Evolutionary conservation across 352 stramenopile species (phyloP), one percentile per base, ranked within the genome.

Genomic region (Phytopythium helicoides): DNA sequence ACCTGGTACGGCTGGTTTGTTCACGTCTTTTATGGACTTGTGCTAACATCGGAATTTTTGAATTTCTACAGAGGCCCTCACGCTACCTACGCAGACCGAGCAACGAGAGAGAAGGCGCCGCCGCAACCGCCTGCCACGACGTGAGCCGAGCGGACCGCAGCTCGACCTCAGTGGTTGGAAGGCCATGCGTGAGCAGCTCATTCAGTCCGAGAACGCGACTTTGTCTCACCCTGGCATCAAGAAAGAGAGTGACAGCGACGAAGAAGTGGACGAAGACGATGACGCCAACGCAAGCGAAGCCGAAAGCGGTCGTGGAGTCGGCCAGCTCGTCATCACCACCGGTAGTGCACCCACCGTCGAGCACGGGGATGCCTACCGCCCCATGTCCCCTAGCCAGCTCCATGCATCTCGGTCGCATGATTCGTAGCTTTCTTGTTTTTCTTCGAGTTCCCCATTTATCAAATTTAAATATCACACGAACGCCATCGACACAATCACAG

Each of bases 161-260:
- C 48, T 85, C 34, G 74, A 52, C 47, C 53, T 85, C 50, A 72
- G 64, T n/a, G 74, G 74, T 6, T 85, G 74, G 74, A 63, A 64
- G 37, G 51, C 53, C 19, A 78, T 78, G 68, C 62, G 71, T 15
- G 74, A 85, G 40, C 73, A 78, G 28, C 56, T 81, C 16, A 63
- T 74, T 25, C 64, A 65, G 5, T 66, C 23, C n/a, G 67, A 76
- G 52, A 51, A 68, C 28, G 15, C 28, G 18, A 21, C 33, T 26
- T 31, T 52, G 3, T 28, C 18, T 8, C 14, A 31, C 15, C 46
- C 46, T 3, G 46, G 9, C 0, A 22, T 26, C 41, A 21, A 26
- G 6, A 44, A 37, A 19, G 47, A 25, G 19, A 49, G 67, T 47
- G 56, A 25, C 34, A 34, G 58, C 8, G 58, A 35, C 1, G 35